phyloP scores from a whole-genome alignment of 805 yeast genomes.

The Groenewaldozyma tartarivorans region DNA sequence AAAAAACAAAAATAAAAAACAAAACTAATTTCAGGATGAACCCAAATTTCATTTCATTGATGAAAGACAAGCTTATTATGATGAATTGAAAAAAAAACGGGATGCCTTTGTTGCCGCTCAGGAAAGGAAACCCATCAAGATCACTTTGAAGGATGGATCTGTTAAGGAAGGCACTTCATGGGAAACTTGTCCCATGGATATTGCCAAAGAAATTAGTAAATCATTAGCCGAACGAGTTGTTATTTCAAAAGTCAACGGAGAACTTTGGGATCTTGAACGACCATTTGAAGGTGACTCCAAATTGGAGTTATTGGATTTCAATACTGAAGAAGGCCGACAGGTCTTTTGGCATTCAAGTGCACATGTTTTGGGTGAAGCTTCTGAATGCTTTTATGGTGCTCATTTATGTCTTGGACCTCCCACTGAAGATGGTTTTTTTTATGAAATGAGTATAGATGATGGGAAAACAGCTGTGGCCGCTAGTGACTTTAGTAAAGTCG shows the following conservation, averaged over 20 bases:
- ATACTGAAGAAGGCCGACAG: conserved; percentile 84
- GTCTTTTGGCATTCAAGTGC: conserved; percentile 99
- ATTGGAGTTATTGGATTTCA: conserved; percentile 83
- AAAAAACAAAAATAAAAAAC: too few relatives aligned
- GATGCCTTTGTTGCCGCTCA: conserved; percentile 61
- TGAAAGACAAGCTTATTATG: conserved; percentile 69
- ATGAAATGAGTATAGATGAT: conserved; percentile 80
- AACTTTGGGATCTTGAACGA: conserved; percentile 91
- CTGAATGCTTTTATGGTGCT: conserved; percentile 93
- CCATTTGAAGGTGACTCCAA: conserved; percentile 67
- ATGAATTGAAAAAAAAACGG: conserved; percentile 65
- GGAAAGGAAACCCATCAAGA: conserved; percentile 54
- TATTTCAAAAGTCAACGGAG: conserved; percentile 83
- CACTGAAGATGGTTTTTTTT: conserved; percentile 94
- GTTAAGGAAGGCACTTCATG: conserved; percentile 68
- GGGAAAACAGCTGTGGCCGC: conserved; percentile 71
- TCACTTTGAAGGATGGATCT: conserved; percentile 83
- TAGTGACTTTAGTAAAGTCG: conserved; percentile 75
- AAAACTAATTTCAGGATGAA: conserved; percentile 25
- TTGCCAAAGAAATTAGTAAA: conserved; percentile 77
- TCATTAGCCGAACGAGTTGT: conserved; percentile 84
- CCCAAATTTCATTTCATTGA: conserved; percentile 83
- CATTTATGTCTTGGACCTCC: conserved; percentile 94
- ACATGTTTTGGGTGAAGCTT: conserved; percentile 94
- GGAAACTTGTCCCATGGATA: conserved; percentile 84